phyloP scores from a whole-genome alignment of 805 yeast genomes.

The Starmerella geochares region DNA sequence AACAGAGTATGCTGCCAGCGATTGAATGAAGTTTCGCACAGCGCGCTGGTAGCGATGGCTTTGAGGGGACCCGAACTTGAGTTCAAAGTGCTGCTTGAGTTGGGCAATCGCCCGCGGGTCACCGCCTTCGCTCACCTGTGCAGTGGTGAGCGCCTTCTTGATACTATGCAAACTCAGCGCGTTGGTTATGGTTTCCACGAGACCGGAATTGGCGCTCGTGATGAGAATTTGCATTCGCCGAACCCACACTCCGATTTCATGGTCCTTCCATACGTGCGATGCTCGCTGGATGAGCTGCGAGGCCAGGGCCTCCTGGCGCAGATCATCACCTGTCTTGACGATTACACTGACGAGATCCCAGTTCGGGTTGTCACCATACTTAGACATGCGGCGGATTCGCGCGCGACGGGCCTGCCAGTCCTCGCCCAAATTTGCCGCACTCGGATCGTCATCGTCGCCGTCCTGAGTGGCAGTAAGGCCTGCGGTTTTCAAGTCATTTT shows the following conservation, averaged over 20 bases:
- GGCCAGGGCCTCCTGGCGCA: conserved; percentile 96
- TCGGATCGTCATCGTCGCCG: conserved; percentile 37
- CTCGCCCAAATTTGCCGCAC: conserved; percentile 65
- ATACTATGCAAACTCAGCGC: conserved; percentile 90
- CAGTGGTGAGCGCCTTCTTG: conserved; percentile 78
- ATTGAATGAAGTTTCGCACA: conserved; percentile 71
- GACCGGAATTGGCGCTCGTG: conserved; percentile 81
- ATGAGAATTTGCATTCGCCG: conserved; percentile 85
- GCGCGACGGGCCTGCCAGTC: conserved; percentile 81
- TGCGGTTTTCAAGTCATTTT: conserved; percentile 81
- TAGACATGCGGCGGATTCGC: conserved; percentile 66
- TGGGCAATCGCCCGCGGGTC: conserved; percentile 60
- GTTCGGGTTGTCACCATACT: conserved; percentile 73
- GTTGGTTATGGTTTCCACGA: conserved; percentile 92
- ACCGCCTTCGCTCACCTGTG: conserved; percentile 41
- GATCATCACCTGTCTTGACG: conserved; percentile 90
- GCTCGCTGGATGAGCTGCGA: conserved; percentile 85
- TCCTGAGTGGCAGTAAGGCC: conserved; percentile 62
- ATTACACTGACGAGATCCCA: conserved; percentile 96
- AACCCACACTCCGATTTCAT: conserved; percentile 72
- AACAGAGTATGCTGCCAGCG: conserved; percentile 88
- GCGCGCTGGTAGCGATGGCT: conserved; percentile 54
- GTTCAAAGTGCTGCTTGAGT: conserved; percentile 64
- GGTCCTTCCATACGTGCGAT: conserved; percentile 69
- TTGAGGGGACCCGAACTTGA: conserved; percentile 58